Base-by-base conservation (phyloP, 176 grass and related monocot species). In the Paspalum notatum region DNA sequence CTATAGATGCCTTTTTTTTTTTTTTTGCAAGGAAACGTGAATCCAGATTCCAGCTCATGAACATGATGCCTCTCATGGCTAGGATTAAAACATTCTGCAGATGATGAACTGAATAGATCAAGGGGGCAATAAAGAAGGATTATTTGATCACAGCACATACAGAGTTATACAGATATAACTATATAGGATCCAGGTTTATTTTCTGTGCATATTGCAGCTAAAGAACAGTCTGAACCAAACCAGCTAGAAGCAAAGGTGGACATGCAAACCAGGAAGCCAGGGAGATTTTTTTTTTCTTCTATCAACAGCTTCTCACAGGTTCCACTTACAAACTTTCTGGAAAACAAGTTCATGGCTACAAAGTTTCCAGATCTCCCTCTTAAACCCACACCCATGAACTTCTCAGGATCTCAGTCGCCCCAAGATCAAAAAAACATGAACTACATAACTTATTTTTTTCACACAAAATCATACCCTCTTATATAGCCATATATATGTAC, bases 271-370 rank as follows among this genome's bases (percentile, higher is more conserved):
- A 71, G 58, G 16, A 77, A 76, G 41, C n/a, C 43, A 71, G 58
- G 16, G 72, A 76, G 41, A 16, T 1, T 5, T 40, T 32, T 69
- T 42, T 48, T 67, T 5, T 53, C 68, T 80, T n/a, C n/a, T n/a
- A n/a, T n/a, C n/a, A 59, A 10, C 57, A 75, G 39, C 71, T 81
- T 44, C 74, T 57, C 60, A 86, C 83, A 85, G 50, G 72, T 38
- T 66, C 57, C 42, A 81, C 42, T 56, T 82, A 82, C 87, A 85
- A 18, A 77, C 7, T 67, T 78, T 85, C 17, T 78, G 32, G 11
- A 71, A 72, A 72, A 68, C 78, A 81, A 64, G 75, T 75, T 76
- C 46, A 89, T 89, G 77, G 47, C 64, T 81, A 85, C 66, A 43
- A 85, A 63, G 22, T 51, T 71, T 65, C 37, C 41, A 78, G 46